phyloP scores from a whole-genome alignment of 495 filamentous ascomycete species.

The Tuber umbilicatum region DNA sequence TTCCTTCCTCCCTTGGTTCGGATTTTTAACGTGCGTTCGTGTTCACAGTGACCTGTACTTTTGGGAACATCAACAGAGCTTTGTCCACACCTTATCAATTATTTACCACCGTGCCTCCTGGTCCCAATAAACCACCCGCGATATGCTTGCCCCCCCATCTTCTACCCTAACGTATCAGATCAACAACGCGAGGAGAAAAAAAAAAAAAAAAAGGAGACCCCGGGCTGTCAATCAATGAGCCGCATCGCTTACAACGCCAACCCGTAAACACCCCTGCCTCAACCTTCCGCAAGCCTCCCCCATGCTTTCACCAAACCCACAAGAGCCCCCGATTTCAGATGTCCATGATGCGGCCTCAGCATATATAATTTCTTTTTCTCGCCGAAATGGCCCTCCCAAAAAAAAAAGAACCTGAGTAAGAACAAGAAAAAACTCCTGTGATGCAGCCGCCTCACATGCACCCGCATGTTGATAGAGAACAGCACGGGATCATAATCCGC shows the following conservation, averaged over 20 bases:
- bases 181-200: not conserved
- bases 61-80: not conserved
- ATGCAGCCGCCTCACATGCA: not conserved
- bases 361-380: not conserved
- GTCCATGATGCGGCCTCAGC: conserved; percentile 1
- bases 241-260: not conserved
- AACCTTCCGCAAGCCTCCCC: not conserved
- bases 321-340: not conserved
- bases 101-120: not conserved
- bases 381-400: not conserved
- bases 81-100: not conserved
- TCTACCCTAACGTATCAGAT: not conserved
- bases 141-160: not conserved
- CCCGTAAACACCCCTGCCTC: not conserved
- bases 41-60: not conserved
- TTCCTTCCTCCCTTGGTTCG: not conserved
- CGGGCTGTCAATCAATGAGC: not conserved
- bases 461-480: not conserved
- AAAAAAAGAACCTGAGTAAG: not conserved
- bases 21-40: not conserved
- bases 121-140: not conserved
- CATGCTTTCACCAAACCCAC: not conserved
- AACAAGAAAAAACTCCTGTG: not conserved
- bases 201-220: not conserved
- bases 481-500: not conserved